Percentiles rank a stretch among this genome's conserved stretches.
Conservation (phyloP, 208 protist species). For the Leishmania tropica region DNA sequence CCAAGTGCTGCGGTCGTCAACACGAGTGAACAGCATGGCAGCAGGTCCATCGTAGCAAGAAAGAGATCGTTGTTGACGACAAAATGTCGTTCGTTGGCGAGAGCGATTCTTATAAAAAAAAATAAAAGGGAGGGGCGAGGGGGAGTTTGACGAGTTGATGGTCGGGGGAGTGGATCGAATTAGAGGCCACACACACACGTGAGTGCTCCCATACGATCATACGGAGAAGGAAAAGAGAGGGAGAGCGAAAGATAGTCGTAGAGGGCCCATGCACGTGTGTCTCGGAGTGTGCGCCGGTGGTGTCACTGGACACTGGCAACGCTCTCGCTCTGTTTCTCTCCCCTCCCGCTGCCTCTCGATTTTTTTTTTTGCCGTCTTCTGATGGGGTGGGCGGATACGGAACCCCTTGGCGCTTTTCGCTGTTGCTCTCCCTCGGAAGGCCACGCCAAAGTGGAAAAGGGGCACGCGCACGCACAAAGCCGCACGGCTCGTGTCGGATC, state of each 20-base stretch:
- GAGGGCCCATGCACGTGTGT: not conserved
- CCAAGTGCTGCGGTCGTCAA: not conserved
- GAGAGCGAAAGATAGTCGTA: not conserved
- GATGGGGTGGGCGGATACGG: too few species aligned
- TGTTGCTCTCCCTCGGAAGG: not conserved
- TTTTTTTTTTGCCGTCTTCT: not conserved
- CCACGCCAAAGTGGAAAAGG: not conserved
- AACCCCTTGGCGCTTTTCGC: too few species aligned
- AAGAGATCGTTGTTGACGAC: not conserved
- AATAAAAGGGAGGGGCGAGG: not conserved
- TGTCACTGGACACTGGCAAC: not conserved
- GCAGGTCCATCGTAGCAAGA: not conserved
- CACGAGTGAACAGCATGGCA: not conserved
- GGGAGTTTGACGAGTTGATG: not conserved
- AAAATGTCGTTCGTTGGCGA: not conserved
- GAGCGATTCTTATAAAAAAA: too few species aligned
- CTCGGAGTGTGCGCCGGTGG: not conserved
- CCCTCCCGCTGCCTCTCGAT: not conserved
- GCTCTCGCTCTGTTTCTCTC: not conserved
- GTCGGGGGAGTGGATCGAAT: not conserved
- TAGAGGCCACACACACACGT: not conserved
- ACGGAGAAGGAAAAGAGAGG: not conserved
- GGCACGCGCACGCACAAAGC: not conserved
- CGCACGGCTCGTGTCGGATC: not conserved
- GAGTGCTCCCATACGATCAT: not conserved